Percentiles rank a stretch among this genome's conserved stretches.
Evolutionary conservation across 2,329 filamentous ascomycete species (phyloP).

Genomic region (Aspergillus persii): DNA sequence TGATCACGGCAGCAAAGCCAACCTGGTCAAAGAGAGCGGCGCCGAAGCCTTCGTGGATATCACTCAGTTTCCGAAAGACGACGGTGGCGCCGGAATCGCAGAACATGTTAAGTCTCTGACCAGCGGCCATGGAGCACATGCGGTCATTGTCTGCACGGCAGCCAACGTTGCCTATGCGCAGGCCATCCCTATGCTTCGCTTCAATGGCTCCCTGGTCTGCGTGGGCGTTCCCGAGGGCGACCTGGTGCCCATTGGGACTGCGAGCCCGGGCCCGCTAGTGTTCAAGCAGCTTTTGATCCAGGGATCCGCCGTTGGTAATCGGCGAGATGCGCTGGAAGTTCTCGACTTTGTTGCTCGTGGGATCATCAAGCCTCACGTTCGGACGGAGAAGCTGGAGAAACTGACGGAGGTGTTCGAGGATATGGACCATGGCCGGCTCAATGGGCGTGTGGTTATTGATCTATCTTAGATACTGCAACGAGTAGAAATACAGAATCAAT

Average conservation of each 20-base stretch:
- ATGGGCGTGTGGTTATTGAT: constrained; percentile 48
- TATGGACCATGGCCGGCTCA: constrained; percentile 43
- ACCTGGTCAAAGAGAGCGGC: constrained; percentile 56
- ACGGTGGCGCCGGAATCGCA: constrained; percentile 50
- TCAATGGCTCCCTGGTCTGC: constrained; percentile 51
- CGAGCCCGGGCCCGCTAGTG: constrained; percentile 34
- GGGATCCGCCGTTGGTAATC: constrained; percentile 50
- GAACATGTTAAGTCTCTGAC: constrained; percentile 57
- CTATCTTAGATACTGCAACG: constrained; percentile 14
- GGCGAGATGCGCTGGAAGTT: constrained; percentile 48
- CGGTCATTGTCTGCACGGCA: constrained; percentile 57
- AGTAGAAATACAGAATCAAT: too few relatives aligned
- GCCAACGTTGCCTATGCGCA: constrained; percentile 51
- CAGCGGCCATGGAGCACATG: constrained; percentile 57
- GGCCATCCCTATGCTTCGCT: constrained; percentile 45
- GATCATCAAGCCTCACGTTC: constrained; percentile 41
- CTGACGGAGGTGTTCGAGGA: constrained; percentile 45
- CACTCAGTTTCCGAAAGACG: constrained; percentile 46
- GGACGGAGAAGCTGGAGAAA: constrained; percentile 45
- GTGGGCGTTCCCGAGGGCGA: constrained; percentile 50
- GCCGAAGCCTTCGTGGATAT: constrained; percentile 65
- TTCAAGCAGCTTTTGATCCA: too few relatives aligned
- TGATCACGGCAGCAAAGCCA: constrained; percentile 60
- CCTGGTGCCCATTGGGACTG: constrained; percentile 42
- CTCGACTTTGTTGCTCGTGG: constrained; percentile 48